Evolutionary conservation across 2,329 filamentous ascomycete species (phyloP).

Genomic region (Fusarium sp.): DNA sequence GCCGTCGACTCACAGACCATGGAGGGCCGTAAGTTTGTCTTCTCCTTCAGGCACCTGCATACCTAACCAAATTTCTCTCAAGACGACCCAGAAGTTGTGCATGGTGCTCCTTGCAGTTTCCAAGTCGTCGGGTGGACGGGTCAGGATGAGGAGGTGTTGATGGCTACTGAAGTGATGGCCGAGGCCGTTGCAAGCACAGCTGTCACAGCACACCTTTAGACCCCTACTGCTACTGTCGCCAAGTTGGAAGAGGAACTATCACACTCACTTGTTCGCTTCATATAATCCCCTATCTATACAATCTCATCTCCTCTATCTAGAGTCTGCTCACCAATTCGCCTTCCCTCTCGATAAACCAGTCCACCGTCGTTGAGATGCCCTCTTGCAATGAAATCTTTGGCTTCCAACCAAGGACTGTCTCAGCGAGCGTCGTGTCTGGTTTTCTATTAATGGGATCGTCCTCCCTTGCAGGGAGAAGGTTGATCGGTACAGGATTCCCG

Average conservation of each 20-base stretch:
- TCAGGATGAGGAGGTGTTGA: not conserved
- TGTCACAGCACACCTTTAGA: not conserved
- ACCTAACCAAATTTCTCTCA: no score
- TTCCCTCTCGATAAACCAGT: slow-evolving; percentile 32
- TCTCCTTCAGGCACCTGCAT: no score
- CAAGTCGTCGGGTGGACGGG: not conserved
- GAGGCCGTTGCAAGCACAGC: not conserved
- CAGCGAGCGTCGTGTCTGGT: slow-evolving; percentile 25
- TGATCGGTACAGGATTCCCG: slow-evolving; percentile 6
- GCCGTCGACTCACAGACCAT: not conserved
- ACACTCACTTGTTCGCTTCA: not conserved
- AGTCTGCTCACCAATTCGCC: slow-evolving; percentile 19
- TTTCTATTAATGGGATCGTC: slow-evolving; percentile 29
- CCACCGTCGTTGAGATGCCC: slow-evolving; percentile 22
- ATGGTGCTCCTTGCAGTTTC: not conserved
- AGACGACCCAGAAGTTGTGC: not conserved
- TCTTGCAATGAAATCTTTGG: slow-evolving; percentile 22
- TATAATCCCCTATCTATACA: not conserved
- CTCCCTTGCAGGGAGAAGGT: slow-evolving; percentile 21
- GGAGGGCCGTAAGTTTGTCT: not conserved
- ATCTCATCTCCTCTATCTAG: not conserved
- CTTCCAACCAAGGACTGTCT: slow-evolving; percentile 19
- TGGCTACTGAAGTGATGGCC: not conserved
- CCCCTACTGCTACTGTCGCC: no score
- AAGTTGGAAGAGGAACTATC: not conserved